Evolutionary conservation across 176 grass and related monocot genomes (phyloP).

Genomic region (Carex parvula): DNA sequence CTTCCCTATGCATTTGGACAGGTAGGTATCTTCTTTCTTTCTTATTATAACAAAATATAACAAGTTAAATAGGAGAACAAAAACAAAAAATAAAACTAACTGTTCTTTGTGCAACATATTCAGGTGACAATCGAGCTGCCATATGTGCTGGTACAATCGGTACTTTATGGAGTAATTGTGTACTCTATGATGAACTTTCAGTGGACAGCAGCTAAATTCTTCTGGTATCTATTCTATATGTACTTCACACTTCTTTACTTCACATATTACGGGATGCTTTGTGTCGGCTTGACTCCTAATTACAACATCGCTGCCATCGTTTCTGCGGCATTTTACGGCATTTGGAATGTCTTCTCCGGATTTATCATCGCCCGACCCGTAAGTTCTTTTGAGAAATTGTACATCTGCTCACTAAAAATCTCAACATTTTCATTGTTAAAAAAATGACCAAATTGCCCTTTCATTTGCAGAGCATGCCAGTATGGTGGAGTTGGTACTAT

Average conservation of each 20-base stretch:
- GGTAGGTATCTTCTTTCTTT: too few relatives aligned
- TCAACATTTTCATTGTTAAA: too few relatives aligned
- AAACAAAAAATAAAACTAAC: neutral
- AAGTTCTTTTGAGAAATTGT: too few relatives aligned
- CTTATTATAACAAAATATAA: too few relatives aligned
- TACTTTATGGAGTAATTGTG: slow-evolving; percentile 41
- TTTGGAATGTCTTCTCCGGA: too few relatives aligned
- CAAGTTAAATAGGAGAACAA: neutral
- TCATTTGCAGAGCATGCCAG: too few relatives aligned
- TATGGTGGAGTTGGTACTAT: too few relatives aligned
- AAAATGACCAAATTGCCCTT: too few relatives aligned
- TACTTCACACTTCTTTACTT: slow-evolving; percentile 64
- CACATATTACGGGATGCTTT: slow-evolving; percentile 54
- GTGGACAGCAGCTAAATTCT: slow-evolving; percentile 24
- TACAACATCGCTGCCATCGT: slow-evolving; percentile 53
- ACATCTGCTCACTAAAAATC: too few relatives aligned
- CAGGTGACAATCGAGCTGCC: slow-evolving; percentile 49
- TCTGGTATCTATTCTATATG: slow-evolving; percentile 18
- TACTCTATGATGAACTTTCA: slow-evolving; percentile 47
- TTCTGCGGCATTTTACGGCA: slow-evolving; percentile 42
- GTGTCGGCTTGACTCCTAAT: slow-evolving; percentile 44
- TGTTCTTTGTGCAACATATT: neutral
- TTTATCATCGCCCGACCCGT: too few relatives aligned
- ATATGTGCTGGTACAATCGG: slow-evolving; percentile 43
- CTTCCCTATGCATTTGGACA: too few relatives aligned